These are phyloP conservation scores for Angomonas desouzai DNA, from an alignment of 208 protist genomes.

Conservation along the genomic window DNA sequence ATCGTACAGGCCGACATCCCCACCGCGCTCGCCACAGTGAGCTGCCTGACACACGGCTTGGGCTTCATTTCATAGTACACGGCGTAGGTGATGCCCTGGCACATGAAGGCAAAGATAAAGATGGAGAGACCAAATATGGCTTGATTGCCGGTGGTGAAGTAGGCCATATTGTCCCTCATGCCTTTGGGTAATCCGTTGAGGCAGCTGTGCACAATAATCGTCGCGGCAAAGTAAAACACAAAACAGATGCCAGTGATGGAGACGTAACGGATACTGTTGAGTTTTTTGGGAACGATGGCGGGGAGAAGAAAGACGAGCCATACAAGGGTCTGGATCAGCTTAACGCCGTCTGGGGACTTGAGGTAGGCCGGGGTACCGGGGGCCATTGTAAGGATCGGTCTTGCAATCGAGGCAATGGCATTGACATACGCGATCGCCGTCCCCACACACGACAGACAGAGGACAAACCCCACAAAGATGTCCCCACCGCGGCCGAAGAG, in stretches of 20 bases:
- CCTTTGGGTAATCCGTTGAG: conserved; percentile 31
- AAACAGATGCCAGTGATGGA: conserved; percentile 51
- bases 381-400: conserved; percentile 38
- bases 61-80: conserved; percentile 59
- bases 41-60: conserved; percentile 27
- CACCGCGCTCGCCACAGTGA: conserved; percentile 44
- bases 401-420: conserved; percentile 47
- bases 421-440: conserved; percentile 74
- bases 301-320: conserved; percentile 71
- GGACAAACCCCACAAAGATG: conserved; percentile 65
- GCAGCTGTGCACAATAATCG: conserved; percentile 50
- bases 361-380: conserved; percentile 38
- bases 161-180: conserved; percentile 26
- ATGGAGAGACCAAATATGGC: conserved; percentile 57
- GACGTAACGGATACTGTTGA: conserved; percentile 79
- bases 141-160: conserved; percentile 44
- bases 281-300: conserved; percentile 47
- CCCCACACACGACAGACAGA: conserved; percentile 64
- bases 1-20: conserved; percentile 60
- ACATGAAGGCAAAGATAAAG: conserved; percentile 75
- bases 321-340: conserved; percentile 29
- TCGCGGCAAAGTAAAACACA: conserved; percentile 66
- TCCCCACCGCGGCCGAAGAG: conserved; percentile 49
- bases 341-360: conserved; percentile 26
- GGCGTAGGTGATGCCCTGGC: conserved; percentile 50